Percentiles rank a stretch among this genome's conserved stretches.
phyloP scores from a whole-genome alignment of 345 rosid genomes.

The Xanthoceras sorbifolium region DNA sequence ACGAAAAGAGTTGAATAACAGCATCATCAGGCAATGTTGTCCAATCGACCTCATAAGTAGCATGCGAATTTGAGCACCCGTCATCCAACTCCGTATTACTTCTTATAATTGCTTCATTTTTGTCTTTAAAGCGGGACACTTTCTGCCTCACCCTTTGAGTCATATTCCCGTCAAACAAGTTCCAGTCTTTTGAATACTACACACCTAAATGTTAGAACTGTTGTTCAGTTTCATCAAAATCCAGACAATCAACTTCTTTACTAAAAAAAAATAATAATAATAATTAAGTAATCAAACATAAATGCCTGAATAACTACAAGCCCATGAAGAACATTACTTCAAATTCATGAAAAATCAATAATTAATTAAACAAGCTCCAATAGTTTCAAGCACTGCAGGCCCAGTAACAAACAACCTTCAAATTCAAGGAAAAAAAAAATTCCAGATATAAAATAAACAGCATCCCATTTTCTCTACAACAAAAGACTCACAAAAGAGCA shows the following conservation, averaged over 20 bases:
- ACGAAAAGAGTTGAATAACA: constrained; percentile 31
- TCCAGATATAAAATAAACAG: neutral
- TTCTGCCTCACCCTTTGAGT: constrained; percentile 32
- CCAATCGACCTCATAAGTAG: constrained; percentile 29
- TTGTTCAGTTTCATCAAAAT: neutral
- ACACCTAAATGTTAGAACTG: constrained; percentile 9
- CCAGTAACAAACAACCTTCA: constrained; percentile 1
- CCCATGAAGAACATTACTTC: neutral
- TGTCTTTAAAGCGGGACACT: constrained; percentile 22
- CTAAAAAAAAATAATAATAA: neutral
- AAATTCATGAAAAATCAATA: neutral
- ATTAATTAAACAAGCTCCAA: constrained; percentile 6
- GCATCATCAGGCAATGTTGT: constrained; percentile 44
- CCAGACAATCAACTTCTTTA: neutral
- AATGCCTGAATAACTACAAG: neutral
- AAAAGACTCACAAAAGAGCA: neutral
- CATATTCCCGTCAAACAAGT: constrained; percentile 25
- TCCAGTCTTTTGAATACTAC: constrained; percentile 2
- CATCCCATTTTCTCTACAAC: neutral
- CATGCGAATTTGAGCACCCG: constrained; percentile 10
- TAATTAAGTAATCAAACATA: neutral
- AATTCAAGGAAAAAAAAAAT: neutral
- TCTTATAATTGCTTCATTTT: constrained; percentile 18
- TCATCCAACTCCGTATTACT: constrained; percentile 26
- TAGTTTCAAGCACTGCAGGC: neutral